phyloP scores from a whole-genome alignment of 148 eudicot genomes.

The Rhododendron kiyosumense region DNA sequence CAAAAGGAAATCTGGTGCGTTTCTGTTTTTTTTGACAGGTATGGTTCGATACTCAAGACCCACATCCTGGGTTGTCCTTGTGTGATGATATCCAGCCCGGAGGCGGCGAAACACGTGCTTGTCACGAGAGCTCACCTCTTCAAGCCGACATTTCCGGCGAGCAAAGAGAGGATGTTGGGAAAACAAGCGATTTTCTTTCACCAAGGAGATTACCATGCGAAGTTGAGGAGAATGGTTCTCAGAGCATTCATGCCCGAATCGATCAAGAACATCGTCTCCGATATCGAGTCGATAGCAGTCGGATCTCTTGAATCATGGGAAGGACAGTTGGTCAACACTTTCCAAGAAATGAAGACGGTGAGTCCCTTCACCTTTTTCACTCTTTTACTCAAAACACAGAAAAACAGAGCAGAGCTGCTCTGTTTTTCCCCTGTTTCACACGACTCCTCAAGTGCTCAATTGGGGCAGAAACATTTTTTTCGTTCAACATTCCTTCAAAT shows the following conservation, averaged over 20 bases:
- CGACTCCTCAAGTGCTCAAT: not conserved
- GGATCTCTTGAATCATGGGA: constrained; percentile 44
- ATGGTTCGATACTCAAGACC: constrained; percentile 76
- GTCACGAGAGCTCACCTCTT: constrained; percentile 65
- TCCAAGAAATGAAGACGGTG: constrained; percentile 88
- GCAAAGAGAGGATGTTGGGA: constrained; percentile 94
- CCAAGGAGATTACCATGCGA: constrained; percentile 85
- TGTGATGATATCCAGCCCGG: constrained; percentile 91
- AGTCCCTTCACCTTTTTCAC: not conserved
- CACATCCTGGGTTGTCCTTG: constrained; percentile 89
- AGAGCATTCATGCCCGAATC: constrained; percentile 73
- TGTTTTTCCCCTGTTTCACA: constrained; percentile 15
- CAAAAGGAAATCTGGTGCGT: not conserved
- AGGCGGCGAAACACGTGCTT: constrained; percentile 71
- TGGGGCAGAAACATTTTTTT: not conserved
- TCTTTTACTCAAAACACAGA: constrained; percentile 11
- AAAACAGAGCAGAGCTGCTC: constrained; percentile 24
- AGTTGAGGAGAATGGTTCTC: constrained; percentile 67
- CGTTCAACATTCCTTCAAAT: not conserved
- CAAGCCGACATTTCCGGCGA: constrained; percentile 97
- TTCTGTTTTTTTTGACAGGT: constrained; percentile 35
- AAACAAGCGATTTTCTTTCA: constrained; percentile 91
- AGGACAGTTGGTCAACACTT: constrained; percentile 58
- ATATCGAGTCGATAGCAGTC: constrained; percentile 57
- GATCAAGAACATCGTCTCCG: constrained; percentile 45